A percentile compares a stretch with the other conserved stretches of the same genome.
Evolutionary conservation across 2,329 filamentous ascomycete species (phyloP).

Genomic region (Arthrobotrys megalospora): DNA sequence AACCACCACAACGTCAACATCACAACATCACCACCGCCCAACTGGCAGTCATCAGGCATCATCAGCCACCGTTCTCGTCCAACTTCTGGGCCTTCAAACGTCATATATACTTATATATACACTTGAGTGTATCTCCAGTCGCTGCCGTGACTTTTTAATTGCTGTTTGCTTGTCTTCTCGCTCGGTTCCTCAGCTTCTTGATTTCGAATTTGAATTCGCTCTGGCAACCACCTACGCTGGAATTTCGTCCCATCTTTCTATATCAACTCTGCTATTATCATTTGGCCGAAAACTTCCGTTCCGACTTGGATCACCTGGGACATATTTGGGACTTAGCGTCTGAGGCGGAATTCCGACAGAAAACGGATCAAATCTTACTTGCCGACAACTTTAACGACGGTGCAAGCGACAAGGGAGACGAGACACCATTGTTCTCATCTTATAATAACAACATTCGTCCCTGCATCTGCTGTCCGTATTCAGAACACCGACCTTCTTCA

Average conservation of each 20-base stretch:
- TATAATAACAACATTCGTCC: constrained; percentile 17
- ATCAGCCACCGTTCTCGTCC: background rate
- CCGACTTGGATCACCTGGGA: constrained; percentile 33
- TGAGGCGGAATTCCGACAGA: constrained; percentile 40
- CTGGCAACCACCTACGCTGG: constrained; percentile 15
- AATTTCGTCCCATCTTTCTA: constrained; percentile 56
- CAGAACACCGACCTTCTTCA: constrained; percentile 5
- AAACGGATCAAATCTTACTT: constrained; percentile 55
- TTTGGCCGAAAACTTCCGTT: constrained; percentile 39
- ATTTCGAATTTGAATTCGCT: constrained; percentile 24
- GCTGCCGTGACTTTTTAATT: constrained; percentile 8
- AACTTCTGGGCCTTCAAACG: background rate
- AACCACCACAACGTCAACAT: constrained; percentile 34
- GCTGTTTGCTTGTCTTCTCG: constrained; percentile 11
- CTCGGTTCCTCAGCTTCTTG: background rate
- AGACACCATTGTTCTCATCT: constrained; percentile 19
- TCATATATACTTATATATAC: constrained; percentile 16
- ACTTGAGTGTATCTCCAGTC: constrained; percentile 15
- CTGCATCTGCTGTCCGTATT: constrained; percentile 5
- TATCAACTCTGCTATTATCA: constrained; percentile 9
- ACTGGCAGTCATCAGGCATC: background rate
- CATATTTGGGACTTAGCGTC: constrained; percentile 35
- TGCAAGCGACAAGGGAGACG: constrained; percentile 30
- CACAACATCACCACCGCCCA: constrained; percentile 1
- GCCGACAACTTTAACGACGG: constrained; percentile 26